Conservation (phyloP, 768 basidiomycete species). For the Omphalotus guepiniiformis region DNA sequence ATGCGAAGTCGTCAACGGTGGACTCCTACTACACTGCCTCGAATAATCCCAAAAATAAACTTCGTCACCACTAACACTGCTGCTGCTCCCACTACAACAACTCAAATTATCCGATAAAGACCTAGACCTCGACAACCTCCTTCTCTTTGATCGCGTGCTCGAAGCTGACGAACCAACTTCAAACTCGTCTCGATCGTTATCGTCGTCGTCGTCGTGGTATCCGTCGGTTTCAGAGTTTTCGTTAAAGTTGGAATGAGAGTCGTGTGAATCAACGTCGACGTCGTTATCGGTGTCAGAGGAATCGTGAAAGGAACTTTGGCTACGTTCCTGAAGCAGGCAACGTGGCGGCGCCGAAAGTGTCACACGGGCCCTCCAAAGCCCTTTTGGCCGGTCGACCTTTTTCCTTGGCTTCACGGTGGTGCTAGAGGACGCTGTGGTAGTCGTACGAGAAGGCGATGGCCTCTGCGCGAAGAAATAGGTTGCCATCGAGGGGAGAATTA, state of each 20-base stretch:
- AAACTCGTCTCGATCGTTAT: conserved; percentile 9
- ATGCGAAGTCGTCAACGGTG: too few species aligned
- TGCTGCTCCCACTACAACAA: neutral
- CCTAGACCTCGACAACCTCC: conserved; percentile 3
- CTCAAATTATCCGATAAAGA: too few species aligned
- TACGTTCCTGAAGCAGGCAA: conserved; percentile 10
- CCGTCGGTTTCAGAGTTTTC: conserved; percentile 3
- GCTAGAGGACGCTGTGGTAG: neutral
- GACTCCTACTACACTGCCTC: conserved; percentile 25
- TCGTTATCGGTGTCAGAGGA: conserved; percentile 4
- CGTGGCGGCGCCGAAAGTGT: conserved; percentile 22
- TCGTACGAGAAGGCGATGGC: neutral
- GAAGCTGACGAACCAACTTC: conserved; percentile 1
- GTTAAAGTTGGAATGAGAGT: conserved; percentile 16
- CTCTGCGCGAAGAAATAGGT: neutral
- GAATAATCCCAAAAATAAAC: conserved; percentile 33
- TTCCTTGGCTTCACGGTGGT: conserved; percentile 1
- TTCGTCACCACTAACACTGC: conserved; percentile 8
- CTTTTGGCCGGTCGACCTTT: conserved; percentile 28
- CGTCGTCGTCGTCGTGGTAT: conserved; percentile 19
- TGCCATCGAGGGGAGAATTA: conserved; percentile 1
- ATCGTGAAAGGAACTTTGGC: conserved; percentile 4
- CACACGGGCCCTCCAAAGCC: conserved; percentile 43
- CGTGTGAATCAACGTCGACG: conserved; percentile 12
- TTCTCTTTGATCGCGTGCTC: neutral